Evolutionary conservation across 2,329 filamentous ascomycete species (phyloP).

Genomic region (Trichocomaceae sp.): DNA sequence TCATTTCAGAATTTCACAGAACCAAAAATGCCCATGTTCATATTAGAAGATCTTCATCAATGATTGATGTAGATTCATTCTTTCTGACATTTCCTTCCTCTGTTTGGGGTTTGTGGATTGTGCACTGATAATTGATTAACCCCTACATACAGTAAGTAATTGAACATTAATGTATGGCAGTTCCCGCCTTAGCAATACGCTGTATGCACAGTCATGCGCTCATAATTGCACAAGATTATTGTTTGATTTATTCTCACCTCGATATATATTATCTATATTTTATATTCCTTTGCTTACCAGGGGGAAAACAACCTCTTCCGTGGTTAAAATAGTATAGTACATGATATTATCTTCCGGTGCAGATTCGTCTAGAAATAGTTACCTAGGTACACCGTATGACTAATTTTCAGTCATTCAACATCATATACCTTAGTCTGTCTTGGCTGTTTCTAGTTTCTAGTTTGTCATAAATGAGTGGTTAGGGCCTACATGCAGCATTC

Average conservation of each 20-base stretch:
- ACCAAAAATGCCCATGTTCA: not conserved
- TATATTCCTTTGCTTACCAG: not conserved
- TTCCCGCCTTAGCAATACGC: too few species aligned
- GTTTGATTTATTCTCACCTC: too few species aligned
- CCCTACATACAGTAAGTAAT: too few species aligned
- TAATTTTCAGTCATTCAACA: not conserved
- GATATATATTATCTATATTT: too few species aligned
- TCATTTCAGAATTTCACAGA: not conserved
- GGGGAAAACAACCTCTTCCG: not conserved
- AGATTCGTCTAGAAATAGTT: not conserved
- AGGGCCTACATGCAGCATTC: too few species aligned
- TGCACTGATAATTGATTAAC: not conserved
- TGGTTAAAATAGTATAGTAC: not conserved
- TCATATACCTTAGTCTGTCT: not conserved
- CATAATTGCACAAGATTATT: too few species aligned
- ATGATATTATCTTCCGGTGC: not conserved
- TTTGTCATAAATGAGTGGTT: too few species aligned
- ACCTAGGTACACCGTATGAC: not conserved
- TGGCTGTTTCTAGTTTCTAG: not conserved
- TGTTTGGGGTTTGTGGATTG: not conserved
- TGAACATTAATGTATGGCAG: too few species aligned
- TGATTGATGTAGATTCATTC: not conserved
- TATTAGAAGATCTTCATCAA: not conserved
- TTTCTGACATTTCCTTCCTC: not conserved
- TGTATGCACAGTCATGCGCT: too few species aligned